These are phyloP conservation scores for Boletus pseudopeckii DNA, from an alignment of 768 basidiomycete genomes.

Conservation along the genomic window DNA sequence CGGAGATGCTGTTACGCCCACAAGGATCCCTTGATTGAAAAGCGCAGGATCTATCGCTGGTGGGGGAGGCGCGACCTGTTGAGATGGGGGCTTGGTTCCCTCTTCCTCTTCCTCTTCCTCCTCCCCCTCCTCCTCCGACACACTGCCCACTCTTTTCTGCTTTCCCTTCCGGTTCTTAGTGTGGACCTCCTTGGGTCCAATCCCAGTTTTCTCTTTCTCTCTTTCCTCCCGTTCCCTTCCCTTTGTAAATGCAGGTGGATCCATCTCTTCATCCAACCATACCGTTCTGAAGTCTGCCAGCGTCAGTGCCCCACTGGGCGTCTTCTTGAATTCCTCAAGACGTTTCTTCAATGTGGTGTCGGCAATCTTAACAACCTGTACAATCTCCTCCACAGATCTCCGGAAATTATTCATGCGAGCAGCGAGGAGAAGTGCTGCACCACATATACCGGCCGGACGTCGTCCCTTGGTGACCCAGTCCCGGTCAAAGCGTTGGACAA, in stretches of 20 bases:
- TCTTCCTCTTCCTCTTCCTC: constrained; percentile 23
- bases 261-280: constrained; percentile 89
- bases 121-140: constrained; percentile 12
- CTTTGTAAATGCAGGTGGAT: constrained; percentile 85
- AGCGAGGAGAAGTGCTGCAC: constrained; percentile 90
- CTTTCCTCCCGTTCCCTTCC: constrained; percentile 69
- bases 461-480: constrained; percentile 98
- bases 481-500: constrained; percentile 89
- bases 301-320: constrained; percentile 80
- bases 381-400: constrained; percentile 89
- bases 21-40: constrained; percentile 65
- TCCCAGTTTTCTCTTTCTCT: constrained; percentile 41
- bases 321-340: constrained; percentile 91
- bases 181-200: constrained; percentile 25
- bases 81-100: constrained; percentile 14
- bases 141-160: constrained; percentile 40
- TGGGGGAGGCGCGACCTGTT: constrained; percentile 17
- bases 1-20: constrained; percentile 41
- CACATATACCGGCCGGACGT: constrained; percentile 95
- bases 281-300: constrained; percentile 87
- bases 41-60: constrained; percentile 53
- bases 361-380: constrained; percentile 99
- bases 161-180: constrained; percentile 34
- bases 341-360: constrained; percentile 92
- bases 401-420: constrained; percentile 99